A percentile compares a stretch with the other conserved stretches of the same genome.
phyloP scores from a whole-genome alignment of 345 rosid species.

The Conringia planisiliqua region DNA sequence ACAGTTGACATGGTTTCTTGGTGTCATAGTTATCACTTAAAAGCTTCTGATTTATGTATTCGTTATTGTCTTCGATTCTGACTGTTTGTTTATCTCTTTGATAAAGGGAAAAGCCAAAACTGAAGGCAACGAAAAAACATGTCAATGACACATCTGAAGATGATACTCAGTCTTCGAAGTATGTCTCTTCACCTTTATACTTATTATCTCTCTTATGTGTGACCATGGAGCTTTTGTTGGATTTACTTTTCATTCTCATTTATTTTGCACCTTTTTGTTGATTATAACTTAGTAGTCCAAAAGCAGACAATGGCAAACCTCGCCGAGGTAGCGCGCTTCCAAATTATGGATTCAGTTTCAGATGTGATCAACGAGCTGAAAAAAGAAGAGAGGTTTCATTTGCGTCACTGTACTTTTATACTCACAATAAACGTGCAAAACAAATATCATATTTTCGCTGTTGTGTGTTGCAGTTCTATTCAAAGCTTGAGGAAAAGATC shows the following conservation, averaged over 20 bases:
- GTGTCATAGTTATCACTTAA: too few species aligned
- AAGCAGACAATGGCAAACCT: conserved; percentile 50
- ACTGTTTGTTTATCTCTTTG: background rate
- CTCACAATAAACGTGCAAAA: background rate
- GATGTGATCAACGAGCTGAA: conserved; percentile 87
- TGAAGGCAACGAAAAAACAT: conserved; percentile 35
- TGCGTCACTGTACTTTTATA: background rate
- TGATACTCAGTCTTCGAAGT: conserved; percentile 49
- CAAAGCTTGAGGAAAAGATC: conserved; percentile 38
- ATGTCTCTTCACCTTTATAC: conserved; percentile 40
- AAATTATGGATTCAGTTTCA: conserved; percentile 86
- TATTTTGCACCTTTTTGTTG: conserved; percentile 23
- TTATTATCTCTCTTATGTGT: background rate
- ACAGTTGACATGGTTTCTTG: too few species aligned
- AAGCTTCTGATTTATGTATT: too few species aligned
- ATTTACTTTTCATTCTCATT: background rate
- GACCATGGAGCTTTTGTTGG: too few species aligned
- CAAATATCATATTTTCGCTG: background rate
- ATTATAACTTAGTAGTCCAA: conserved; percentile 44
- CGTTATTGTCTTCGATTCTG: background rate
- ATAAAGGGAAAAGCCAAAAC: conserved; percentile 52
- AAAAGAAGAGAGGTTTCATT: conserved; percentile 75
- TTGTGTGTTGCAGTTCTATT: conserved; percentile 52
- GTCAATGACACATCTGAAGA: conserved; percentile 44
- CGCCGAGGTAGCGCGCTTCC: conserved; percentile 58